Evolutionary conservation across 345 rosid species (phyloP).

Genomic region (Nephelium lappaceum): DNA sequence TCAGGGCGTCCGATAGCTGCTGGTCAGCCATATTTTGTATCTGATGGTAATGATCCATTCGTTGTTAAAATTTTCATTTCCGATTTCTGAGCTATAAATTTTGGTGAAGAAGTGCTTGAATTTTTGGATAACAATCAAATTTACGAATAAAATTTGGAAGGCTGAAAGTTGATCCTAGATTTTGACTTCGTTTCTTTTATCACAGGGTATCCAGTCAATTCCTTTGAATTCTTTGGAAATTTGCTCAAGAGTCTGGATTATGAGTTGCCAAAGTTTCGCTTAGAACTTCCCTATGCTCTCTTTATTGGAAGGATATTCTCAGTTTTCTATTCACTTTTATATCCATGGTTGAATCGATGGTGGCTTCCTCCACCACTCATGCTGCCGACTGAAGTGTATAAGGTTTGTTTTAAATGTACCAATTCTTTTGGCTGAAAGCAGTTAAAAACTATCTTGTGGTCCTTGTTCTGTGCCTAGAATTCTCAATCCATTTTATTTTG

Average conservation of each 20-base stretch:
- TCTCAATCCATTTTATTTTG: neutral
- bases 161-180: neutral
- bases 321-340: slow-evolving; percentile 60
- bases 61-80: neutral
- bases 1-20: slow-evolving; percentile 74
- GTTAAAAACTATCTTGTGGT: neutral
- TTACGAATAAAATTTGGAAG: neutral
- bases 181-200: slow-evolving; percentile 4
- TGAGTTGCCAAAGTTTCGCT: slow-evolving; percentile 58
- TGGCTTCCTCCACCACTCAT: slow-evolving; percentile 91
- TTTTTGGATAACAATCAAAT: neutral
- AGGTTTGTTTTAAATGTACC: slow-evolving; percentile 47
- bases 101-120: slow-evolving; percentile 5
- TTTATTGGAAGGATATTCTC: slow-evolving; percentile 58
- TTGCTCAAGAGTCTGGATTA: slow-evolving; percentile 73
- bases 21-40: slow-evolving; percentile 91
- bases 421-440: neutral
- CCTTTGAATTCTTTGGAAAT: slow-evolving; percentile 77
- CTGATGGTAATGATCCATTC: slow-evolving; percentile 66
- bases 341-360: slow-evolving; percentile 76
- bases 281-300: slow-evolving; percentile 62
- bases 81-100: neutral
- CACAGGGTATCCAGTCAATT: slow-evolving; percentile 80
- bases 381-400: slow-evolving; percentile 92
- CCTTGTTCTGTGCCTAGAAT: neutral